Percentiles rank a stretch among this genome's conserved stretches.
Evolutionary conservation across 225 moss, liverwort and hornwort genomes (phyloP).

Genomic region (Pleurozium schreberi): DNA sequence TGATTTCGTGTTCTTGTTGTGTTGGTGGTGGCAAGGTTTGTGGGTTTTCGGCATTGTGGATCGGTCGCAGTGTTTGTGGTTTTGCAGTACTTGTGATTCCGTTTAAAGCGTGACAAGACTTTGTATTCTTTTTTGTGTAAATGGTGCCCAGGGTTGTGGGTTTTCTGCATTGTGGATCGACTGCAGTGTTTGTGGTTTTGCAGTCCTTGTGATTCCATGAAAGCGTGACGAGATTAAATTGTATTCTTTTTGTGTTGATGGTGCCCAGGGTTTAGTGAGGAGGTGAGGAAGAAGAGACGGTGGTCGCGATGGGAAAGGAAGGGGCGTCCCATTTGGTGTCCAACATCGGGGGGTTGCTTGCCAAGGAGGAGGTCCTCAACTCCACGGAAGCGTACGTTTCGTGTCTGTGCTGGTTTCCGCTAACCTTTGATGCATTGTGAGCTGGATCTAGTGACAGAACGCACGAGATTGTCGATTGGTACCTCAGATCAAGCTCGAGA

Average conservation of each 20-base stretch:
- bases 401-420: neutral
- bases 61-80: neutral
- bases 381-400: conserved; percentile 26
- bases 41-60: neutral
- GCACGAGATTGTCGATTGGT: neutral
- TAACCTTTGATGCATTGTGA: neutral
- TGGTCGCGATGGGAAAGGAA: conserved; percentile 15
- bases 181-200: neutral
- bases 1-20: neutral
- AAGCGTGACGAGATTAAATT: neutral
- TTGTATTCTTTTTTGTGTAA: no score
- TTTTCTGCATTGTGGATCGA: neutral
- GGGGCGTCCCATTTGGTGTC: conserved; percentile 22
- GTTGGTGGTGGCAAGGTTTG: neutral
- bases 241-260: neutral
- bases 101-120: no score
- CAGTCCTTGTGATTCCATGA: neutral
- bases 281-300: neutral
- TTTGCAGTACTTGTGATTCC: neutral
- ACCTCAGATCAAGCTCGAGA: neutral
- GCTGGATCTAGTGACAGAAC: neutral
- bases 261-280: neutral
- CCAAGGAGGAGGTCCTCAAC: conserved; percentile 24
- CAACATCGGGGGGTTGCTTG: conserved; percentile 24
- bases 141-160: neutral